Base-by-base conservation (phyloP, 805 yeast species). In the Myxozyma udenii region DNA sequence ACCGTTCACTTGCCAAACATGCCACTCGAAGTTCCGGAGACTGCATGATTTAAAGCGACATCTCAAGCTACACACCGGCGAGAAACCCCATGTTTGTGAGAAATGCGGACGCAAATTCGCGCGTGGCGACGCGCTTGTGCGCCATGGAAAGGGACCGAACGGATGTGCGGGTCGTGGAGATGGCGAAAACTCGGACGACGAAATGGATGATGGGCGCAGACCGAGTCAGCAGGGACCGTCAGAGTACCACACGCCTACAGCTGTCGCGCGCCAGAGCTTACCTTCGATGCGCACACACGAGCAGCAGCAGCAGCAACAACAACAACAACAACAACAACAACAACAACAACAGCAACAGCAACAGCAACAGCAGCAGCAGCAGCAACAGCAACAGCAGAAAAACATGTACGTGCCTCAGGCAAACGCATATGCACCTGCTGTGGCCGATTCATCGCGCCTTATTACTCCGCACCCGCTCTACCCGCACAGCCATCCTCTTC, bases 31-130 rank as follows among this genome's bases (percentile, higher is more conserved):
- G 57, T 86, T 87, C 66, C 75, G 93, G 53, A 73, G 95, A 42
- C 75, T 80, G 28, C 90, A 85, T 65, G 95, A 87, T 66, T 72
- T 87, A 61, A 84, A 81, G 62, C 74, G 95, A 47, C 95, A 86
- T 62, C 78, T 78, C 51, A 83, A 83, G 66, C 72, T 83, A 30
- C 95, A 86, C 63, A 78, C 88, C 0, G 91, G 91, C 19, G 87
- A 80, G 58, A 81, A 78, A 64, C 90, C 91, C 1, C 81, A 70
- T 63, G 68, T 64, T 38, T 53, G 58, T 26, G 32, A 12, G 38
- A 51, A 44, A 48, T 51, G 48, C 38, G 55, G 55, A n/a, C 55
- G 50, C 47, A 51, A 46, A 43, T 40, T 46, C 30, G 55, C 91
- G 1, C 70, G 95, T 30, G 80, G 82, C 1, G 95, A 86, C 66